phyloP scores from a whole-genome alignment of 345 rosid genomes.

The Sisymbrium irio region DNA sequence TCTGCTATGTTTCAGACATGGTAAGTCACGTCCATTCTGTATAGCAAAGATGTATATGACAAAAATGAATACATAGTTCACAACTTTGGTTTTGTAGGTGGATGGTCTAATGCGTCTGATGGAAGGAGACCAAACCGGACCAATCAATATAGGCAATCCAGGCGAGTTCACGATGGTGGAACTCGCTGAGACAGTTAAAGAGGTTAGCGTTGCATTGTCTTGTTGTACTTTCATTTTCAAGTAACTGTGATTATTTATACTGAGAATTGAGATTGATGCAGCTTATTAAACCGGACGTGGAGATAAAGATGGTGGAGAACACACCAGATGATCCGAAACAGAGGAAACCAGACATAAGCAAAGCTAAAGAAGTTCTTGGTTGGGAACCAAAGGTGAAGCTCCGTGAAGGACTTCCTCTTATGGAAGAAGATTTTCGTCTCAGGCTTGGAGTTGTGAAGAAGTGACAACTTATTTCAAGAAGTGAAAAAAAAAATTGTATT shows the following conservation, averaged over 20 bases:
- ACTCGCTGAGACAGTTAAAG: conserved; percentile 86
- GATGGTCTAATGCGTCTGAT: conserved; percentile 86
- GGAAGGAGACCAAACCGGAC: conserved; percentile 95
- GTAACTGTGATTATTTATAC: not conserved
- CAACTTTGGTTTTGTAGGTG: conserved; percentile 48
- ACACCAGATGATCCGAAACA: conserved; percentile 97
- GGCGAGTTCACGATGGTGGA: conserved; percentile 91
- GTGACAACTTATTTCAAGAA: conserved; percentile 11
- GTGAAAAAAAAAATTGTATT: not conserved
- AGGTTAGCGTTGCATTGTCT: conserved; percentile 46
- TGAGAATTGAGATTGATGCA: conserved; percentile 25
- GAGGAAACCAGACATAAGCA: conserved; percentile 85
- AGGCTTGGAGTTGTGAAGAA: conserved; percentile 62
- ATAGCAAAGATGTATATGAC: not conserved
- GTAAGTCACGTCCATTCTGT: conserved; percentile 36
- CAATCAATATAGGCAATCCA: conserved; percentile 91
- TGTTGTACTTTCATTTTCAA: not conserved
- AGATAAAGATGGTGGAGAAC: conserved; percentile 72
- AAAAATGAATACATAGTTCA: not conserved
- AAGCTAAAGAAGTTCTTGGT: conserved; percentile 76
- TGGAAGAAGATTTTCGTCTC: conserved; percentile 89
- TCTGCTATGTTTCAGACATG: conserved; percentile 96
- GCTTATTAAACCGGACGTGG: conserved; percentile 76
- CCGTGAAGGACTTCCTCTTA: conserved; percentile 83
- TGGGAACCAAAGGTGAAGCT: conserved; percentile 92